Evolutionary conservation across 208 protist species (phyloP).

Genomic region (Trypanosomatidae sp.): DNA sequence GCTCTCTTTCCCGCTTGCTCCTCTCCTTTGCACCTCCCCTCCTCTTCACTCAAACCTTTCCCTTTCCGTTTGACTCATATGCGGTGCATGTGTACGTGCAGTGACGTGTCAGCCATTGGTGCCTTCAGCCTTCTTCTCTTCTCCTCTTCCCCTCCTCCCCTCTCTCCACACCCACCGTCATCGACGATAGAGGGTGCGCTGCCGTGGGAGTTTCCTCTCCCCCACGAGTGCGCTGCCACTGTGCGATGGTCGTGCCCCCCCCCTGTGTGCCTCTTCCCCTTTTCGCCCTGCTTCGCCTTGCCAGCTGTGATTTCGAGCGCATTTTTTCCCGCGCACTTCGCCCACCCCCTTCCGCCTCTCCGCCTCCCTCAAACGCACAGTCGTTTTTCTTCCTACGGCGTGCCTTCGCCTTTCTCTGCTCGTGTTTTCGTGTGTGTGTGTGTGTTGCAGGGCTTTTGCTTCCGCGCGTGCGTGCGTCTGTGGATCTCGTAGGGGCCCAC

Average conservation of each 20-base stretch:
- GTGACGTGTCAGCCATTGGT: not conserved
- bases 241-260: not conserved
- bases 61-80: too few species aligned
- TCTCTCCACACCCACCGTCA: not conserved
- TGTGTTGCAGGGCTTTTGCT: not conserved
- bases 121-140: not conserved
- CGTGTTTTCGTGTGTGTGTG: not conserved
- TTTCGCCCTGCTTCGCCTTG: not conserved
- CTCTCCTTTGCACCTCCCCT: not conserved
- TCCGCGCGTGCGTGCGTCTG: not conserved
- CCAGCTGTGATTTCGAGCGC: not conserved
- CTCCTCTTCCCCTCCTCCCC: not conserved
- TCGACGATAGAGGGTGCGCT: not conserved
- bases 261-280: not conserved
- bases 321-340: not conserved
- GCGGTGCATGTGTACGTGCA: not conserved
- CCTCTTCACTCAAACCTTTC: not conserved
- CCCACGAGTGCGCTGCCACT: not conserved
- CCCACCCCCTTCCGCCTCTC: not conserved
- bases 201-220: not conserved
- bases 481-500: not conserved
- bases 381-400: not conserved
- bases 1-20: not conserved
- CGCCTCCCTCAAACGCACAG: not conserved
- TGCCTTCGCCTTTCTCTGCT: not conserved